Evolutionary conservation across 345 rosid species (phyloP).

Genomic region (Odontarrhena argentea): DNA sequence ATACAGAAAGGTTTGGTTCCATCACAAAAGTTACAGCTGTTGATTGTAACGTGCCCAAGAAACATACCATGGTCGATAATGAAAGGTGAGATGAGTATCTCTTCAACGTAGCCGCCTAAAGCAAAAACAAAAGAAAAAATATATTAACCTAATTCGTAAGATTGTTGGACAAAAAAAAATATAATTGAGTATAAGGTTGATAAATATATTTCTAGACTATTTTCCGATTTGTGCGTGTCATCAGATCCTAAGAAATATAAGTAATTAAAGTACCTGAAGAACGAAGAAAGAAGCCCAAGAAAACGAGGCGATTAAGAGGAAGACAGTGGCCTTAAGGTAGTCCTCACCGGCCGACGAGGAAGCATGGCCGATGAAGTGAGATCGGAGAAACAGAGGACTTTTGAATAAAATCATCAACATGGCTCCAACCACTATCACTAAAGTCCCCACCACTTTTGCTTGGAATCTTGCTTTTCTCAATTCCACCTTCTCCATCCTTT

Average conservation of each 20-base stretch:
- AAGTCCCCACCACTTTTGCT: conserved; percentile 82
- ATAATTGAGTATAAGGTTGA: too few relatives aligned
- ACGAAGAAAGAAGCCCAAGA: conserved; percentile 92
- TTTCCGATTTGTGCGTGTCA: too few relatives aligned
- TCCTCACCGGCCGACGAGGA: conserved; percentile 26
- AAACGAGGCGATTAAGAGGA: conserved; percentile 79
- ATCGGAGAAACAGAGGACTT: conserved; percentile 66
- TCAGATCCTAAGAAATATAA: background rate
- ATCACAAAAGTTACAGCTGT: conserved; percentile 73
- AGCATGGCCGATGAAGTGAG: conserved; percentile 44
- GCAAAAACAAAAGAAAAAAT: background rate
- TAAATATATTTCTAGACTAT: background rate
- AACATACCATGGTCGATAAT: conserved; percentile 77
- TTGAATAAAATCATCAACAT: conserved; percentile 82
- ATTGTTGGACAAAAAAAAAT: too few relatives aligned
- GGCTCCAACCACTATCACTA: conserved; percentile 84
- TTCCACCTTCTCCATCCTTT: conserved; percentile 83
- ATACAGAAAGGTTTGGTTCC: conserved; percentile 69
- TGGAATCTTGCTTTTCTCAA: conserved; percentile 74
- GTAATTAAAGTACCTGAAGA: conserved; percentile 57
- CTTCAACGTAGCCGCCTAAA: conserved; percentile 75
- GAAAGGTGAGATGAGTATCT: conserved; percentile 86
- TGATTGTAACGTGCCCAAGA: conserved; percentile 86
- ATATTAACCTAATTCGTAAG: too few relatives aligned
- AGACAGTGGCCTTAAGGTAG: conserved; percentile 75